Conservation (phyloP, 73 alveolate genomes). For the Paramecium pentaurelia region DNA sequence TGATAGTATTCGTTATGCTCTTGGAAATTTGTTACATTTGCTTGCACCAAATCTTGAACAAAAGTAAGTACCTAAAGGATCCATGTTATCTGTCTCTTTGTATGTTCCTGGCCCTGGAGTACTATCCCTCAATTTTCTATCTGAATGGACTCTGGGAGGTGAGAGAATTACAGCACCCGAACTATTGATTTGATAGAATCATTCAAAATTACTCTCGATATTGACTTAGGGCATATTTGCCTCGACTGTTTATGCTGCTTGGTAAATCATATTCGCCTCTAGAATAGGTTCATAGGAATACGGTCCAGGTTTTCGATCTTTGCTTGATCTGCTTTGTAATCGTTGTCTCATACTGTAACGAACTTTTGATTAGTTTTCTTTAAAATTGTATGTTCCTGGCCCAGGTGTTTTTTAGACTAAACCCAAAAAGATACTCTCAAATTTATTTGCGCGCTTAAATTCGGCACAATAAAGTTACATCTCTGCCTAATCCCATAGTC, state of each 20-base stretch:
- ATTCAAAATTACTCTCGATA: background rate
- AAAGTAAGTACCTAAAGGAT: constrained; percentile 3
- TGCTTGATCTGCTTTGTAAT: background rate
- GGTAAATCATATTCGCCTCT: constrained; percentile 29
- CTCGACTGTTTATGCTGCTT: background rate
- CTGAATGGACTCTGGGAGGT: background rate
- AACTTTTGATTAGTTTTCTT: background rate
- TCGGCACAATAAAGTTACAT: background rate
- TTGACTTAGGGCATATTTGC: background rate
- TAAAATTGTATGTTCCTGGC: constrained; percentile 40
- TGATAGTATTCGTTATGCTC: background rate
- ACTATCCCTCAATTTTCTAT: background rate
- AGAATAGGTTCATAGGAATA: background rate
- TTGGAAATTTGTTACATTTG: background rate
- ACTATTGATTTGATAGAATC: background rate
- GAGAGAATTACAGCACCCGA: constrained; percentile 18
- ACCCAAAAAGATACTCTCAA: constrained; percentile 18
- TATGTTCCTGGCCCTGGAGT: constrained; percentile 45
- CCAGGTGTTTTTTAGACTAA: constrained; percentile 55
- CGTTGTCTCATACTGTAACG: background rate
- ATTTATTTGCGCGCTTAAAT: background rate
- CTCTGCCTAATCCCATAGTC: constrained; percentile 58
- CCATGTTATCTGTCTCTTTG: background rate
- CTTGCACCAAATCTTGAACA: constrained; percentile 1
- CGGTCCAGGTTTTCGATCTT: constrained; percentile 46